These are phyloP conservation scores for Colletotrichum orchidophilum DNA, from an alignment of 2,329 filamentous ascomycete species.

Conservation along the genomic window DNA sequence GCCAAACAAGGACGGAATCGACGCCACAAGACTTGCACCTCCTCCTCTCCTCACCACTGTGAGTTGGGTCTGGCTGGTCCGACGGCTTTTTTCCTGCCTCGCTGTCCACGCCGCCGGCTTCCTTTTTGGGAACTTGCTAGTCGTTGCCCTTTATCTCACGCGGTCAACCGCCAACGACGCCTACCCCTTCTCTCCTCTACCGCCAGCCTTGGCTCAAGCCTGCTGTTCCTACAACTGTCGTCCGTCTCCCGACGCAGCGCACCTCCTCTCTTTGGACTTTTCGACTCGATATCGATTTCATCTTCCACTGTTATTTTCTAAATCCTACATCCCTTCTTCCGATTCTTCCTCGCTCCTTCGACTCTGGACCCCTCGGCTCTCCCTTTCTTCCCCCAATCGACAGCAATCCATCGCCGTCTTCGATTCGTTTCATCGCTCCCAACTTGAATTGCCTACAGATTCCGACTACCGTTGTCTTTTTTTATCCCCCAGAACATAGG, in stretches of 20 bases:
- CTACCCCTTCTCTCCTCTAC: slow-evolving; percentile 16
- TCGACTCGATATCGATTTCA: slow-evolving; percentile 14
- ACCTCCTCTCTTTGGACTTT: neutral
- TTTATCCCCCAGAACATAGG: slow-evolving; percentile 23
- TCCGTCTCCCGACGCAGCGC: slow-evolving; percentile 1
- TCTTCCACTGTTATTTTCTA: slow-evolving; percentile 7
- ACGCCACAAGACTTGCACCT: slow-evolving; percentile 24
- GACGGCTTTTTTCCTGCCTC: slow-evolving; percentile 16
- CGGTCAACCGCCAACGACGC: slow-evolving; percentile 15
- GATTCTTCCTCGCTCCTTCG: slow-evolving; percentile 23
- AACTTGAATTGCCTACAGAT: neutral
- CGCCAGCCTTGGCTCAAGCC: slow-evolving; percentile 8
- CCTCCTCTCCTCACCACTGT: neutral
- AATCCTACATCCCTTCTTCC: slow-evolving; percentile 21
- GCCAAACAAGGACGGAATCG: slow-evolving; percentile 11
- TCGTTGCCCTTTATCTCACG: slow-evolving; percentile 31
- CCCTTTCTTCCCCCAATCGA: slow-evolving; percentile 2
- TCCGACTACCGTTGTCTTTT: slow-evolving; percentile 22
- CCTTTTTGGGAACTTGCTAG: slow-evolving; percentile 25
- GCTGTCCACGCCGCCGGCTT: slow-evolving; percentile 28
- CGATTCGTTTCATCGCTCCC: slow-evolving; percentile 12
- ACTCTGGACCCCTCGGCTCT: neutral
- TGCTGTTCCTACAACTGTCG: slow-evolving; percentile 23
- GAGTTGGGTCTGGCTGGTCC: slow-evolving; percentile 6
- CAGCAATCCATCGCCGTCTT: slow-evolving; percentile 12